Evolutionary conservation across 169 alveolate species (phyloP).

Genomic region (Cryptosporidium ubiquitum): DNA sequence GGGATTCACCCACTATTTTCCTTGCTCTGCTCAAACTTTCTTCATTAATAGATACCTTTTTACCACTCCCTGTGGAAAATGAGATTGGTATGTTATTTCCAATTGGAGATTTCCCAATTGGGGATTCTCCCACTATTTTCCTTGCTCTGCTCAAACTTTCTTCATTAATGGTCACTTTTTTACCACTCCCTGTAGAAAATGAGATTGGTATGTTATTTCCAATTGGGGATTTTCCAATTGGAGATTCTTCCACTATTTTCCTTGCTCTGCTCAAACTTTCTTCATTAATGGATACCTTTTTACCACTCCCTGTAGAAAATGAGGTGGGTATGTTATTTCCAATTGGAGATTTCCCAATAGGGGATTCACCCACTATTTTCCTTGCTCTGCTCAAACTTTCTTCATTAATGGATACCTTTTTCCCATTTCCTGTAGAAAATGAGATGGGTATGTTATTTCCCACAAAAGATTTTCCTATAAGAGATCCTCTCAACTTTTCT

Average conservation of each 20-base stretch:
- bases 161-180: neutral
- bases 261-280: neutral
- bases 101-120: neutral
- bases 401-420: neutral
- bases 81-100: neutral
- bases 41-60: neutral
- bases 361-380: neutral
- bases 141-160: neutral
- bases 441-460: neutral
- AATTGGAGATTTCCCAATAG: no score
- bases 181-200: constrained; percentile 43
- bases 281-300: no score
- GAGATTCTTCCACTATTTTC: neutral
- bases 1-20: neutral
- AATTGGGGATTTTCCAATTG: neutral
- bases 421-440: constrained; percentile 14
- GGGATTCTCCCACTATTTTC: neutral
- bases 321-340: no score
- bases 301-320: no score
- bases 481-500: no score
- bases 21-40: neutral
- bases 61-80: constrained; percentile 45
- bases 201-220: neutral
- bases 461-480: neutral
- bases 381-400: neutral